These are phyloP conservation scores for Suillus bovinus DNA, from an alignment of 768 basidiomycete species.

Conservation along the genomic window DNA sequence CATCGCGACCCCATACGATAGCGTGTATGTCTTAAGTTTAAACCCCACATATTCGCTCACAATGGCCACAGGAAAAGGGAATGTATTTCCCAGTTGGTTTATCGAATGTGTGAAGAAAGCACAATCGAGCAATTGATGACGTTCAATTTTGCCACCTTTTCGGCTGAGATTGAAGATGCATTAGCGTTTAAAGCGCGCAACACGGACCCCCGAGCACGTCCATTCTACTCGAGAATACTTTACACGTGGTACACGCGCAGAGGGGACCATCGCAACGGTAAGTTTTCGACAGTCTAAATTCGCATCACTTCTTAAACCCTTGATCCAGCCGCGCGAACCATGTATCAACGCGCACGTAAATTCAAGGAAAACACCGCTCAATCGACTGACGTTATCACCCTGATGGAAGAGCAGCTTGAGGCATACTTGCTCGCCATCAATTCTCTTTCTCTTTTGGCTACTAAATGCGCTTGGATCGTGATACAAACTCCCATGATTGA, in stretches of 20 bases:
- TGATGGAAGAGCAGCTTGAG: constrained; percentile 71
- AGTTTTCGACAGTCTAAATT: constrained; percentile 30
- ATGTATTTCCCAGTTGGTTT: constrained; percentile 77
- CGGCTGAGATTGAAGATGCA: constrained; percentile 84
- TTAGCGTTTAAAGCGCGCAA: constrained; percentile 93
- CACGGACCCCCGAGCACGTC: constrained; percentile 81
- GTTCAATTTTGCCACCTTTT: constrained; percentile 83
- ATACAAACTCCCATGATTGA: constrained; percentile 51
- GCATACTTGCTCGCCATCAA: constrained; percentile 89
- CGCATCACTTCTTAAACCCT: constrained; percentile 25
- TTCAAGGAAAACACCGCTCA: constrained; percentile 49
- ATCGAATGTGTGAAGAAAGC: constrained; percentile 90
- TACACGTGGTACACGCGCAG: constrained; percentile 90
- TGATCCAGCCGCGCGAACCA: constrained; percentile 75
- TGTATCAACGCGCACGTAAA: constrained; percentile 91
- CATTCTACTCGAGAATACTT: constrained; percentile 88
- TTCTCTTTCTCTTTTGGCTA: constrained; percentile 79
- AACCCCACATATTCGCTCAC: constrained; percentile 11
- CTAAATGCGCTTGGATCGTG: constrained; percentile 81
- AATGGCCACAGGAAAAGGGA: constrained; percentile 67
- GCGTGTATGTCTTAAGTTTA: constrained; percentile 59
- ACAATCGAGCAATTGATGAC: constrained; percentile 76
- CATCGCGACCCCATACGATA: constrained; percentile 71
- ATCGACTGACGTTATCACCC: constrained; percentile 37
- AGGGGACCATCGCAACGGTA: constrained; percentile 91